phyloP scores from a whole-genome alignment of 768 basidiomycete genomes.

The Leccinum subgranulosum region DNA sequence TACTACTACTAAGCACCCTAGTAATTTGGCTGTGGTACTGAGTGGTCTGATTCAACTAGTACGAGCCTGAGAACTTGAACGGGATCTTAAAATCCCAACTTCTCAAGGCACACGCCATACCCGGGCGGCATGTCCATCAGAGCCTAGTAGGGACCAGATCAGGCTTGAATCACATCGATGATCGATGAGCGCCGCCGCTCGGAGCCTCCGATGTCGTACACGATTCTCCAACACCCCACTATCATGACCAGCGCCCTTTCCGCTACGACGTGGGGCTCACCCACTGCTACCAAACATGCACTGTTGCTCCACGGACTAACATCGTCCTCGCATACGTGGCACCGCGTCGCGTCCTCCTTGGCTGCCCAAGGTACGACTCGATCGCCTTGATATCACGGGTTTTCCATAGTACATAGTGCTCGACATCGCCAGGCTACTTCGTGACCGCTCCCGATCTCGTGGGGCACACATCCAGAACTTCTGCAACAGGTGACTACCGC shows the following conservation, averaged over 20 bases:
- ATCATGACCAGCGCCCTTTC: conserved; percentile 19
- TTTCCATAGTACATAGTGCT: neutral
- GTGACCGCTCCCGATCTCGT: conserved; percentile 23
- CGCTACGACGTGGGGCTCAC: conserved; percentile 21
- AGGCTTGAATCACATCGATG: too few species aligned
- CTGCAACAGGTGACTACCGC: conserved; percentile 8
- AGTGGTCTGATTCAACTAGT: neutral
- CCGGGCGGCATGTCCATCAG: too few species aligned
- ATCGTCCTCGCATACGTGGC: conserved; percentile 21
- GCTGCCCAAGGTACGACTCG: conserved; percentile 14
- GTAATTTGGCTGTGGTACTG: neutral
- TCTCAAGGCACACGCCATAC: too few species aligned
- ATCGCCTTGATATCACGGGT: too few species aligned
- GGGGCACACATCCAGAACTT: conserved; percentile 14
- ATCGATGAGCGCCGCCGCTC: neutral
- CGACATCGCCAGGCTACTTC: conserved; percentile 14
- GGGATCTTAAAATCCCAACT: too few species aligned
- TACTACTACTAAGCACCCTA: too few species aligned
- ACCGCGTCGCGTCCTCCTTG: conserved; percentile 14
- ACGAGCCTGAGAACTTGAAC: too few species aligned
- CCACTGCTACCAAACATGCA: conserved; percentile 21
- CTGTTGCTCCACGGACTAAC: conserved; percentile 26
- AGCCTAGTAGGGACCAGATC: too few species aligned
- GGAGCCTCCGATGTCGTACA: neutral
- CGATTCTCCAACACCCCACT: neutral